phyloP scores from a whole-genome alignment of 2,329 filamentous ascomycete species.

The Mycosphaerelloides madeirae region DNA sequence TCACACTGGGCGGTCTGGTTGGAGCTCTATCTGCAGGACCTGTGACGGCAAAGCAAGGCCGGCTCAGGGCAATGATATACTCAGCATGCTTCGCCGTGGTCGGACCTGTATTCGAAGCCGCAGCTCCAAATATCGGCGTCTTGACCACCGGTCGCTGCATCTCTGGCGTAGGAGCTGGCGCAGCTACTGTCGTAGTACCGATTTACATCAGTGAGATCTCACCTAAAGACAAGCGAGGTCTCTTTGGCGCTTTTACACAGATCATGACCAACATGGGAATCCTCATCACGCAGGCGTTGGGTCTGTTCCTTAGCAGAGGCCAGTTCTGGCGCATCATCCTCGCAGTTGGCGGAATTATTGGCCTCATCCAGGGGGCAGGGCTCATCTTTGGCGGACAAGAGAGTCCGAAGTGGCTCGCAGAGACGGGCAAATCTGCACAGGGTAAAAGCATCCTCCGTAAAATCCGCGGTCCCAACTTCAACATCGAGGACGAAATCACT shows the following conservation, averaged over 20 bases:
- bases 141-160: constrained; percentile 72
- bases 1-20: constrained; percentile 80
- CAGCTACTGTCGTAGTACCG: constrained; percentile 86
- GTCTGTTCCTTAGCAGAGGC: constrained; percentile 79
- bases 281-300: constrained; percentile 72
- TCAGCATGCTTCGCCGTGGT: constrained; percentile 71
- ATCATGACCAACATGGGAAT: constrained; percentile 89
- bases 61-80: constrained; percentile 69
- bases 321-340: constrained; percentile 81
- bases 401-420: constrained; percentile 79
- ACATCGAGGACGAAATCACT: constrained; percentile 69
- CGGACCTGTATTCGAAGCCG: constrained; percentile 70
- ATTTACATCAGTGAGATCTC: constrained; percentile 92
- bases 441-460: constrained; percentile 67
- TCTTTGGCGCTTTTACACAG: constrained; percentile 82
- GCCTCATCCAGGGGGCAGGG: constrained; percentile 61
- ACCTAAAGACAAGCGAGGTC: constrained; percentile 55
- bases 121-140: constrained; percentile 61
- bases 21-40: constrained; percentile 79
- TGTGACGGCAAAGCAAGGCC: constrained; percentile 70
- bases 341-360: constrained; percentile 65
- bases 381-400: constrained; percentile 71
- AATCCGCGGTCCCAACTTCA: constrained; percentile 64
- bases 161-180: constrained; percentile 78
- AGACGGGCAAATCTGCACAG: constrained; percentile 55